Percentiles rank a stretch among this genome's conserved stretches.
Evolutionary conservation across 306 rosid genomes (phyloP).

Genomic region (Hylodesmum podocarpum): DNA sequence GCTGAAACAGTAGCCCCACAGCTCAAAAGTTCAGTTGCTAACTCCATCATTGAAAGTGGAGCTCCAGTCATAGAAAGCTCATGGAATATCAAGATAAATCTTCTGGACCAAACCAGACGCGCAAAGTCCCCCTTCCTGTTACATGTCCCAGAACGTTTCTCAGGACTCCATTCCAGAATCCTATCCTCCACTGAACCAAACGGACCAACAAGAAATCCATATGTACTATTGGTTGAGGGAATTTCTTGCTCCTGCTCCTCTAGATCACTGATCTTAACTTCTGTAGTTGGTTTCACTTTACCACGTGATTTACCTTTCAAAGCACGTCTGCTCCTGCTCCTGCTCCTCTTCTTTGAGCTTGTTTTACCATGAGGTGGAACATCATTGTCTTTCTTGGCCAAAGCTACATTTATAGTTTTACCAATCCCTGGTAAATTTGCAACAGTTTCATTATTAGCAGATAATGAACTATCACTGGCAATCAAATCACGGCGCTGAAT

Average conservation of each 20-base stretch:
- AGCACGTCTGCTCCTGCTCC: constrained; percentile 36
- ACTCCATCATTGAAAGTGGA: constrained; percentile 96
- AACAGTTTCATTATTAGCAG: constrained; percentile 45
- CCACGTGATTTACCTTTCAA: constrained; percentile 49
- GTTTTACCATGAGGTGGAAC: constrained; percentile 46
- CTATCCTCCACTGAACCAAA: constrained; percentile 73
- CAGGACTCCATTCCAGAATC: constrained; percentile 91
- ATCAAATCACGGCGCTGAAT: constrained; percentile 52
- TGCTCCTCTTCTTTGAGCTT: constrained; percentile 64
- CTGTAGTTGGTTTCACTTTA: constrained; percentile 43
- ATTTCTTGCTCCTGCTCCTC: constrained; percentile 74
- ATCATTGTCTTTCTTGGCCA: constrained; percentile 49
- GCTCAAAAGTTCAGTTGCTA: constrained; percentile 95
- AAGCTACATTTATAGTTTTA: constrained; percentile 47
- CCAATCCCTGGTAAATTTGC: constrained; percentile 33
- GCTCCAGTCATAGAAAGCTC: constrained; percentile 98
- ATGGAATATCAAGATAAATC: constrained; percentile 87
- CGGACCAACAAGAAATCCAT: constrained; percentile 88
- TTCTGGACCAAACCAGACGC: constrained; percentile 95
- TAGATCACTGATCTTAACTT: constrained; percentile 42
- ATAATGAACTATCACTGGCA: constrained; percentile 30
- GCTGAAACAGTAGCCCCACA: constrained; percentile 98
- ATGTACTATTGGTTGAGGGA: constrained; percentile 69
- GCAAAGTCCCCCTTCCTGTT: constrained; percentile 89
- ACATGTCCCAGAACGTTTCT: constrained; percentile 88